A percentile compares a stretch with the other conserved stretches of the same genome.
phyloP scores from a whole-genome alignment of 345 rosid species.

The Geranium rotundifolium region DNA sequence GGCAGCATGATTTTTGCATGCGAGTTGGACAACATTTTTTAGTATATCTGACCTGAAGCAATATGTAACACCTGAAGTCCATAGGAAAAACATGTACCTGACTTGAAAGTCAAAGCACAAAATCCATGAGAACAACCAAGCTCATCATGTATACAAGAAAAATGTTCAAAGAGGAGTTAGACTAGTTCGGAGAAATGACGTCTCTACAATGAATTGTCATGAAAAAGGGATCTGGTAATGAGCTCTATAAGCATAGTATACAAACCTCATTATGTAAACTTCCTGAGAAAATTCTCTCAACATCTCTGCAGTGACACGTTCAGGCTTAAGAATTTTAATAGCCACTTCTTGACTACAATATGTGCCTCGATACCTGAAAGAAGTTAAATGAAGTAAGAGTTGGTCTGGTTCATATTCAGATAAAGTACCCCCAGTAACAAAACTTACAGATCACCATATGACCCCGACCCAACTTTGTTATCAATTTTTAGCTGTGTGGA shows the following conservation, averaged over 20 bases:
- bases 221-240: background rate
- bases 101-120: too few species aligned
- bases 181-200: too few species aligned
- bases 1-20: too few species aligned
- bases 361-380: slow-evolving; percentile 65
- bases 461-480: slow-evolving; percentile 77
- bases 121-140: too few species aligned
- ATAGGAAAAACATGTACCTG: too few species aligned
- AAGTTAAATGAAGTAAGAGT: slow-evolving; percentile 7
- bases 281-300: slow-evolving; percentile 87
- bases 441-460: slow-evolving; percentile 83
- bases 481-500: slow-evolving; percentile 55
- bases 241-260: slow-evolving; percentile 6
- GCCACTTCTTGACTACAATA: slow-evolving; percentile 97
- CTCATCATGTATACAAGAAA: too few species aligned
- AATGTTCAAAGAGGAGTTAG: background rate
- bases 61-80: too few species aligned
- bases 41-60: background rate
- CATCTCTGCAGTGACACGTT: slow-evolving; percentile 62
- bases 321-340: slow-evolving; percentile 78
- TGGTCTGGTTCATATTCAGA: slow-evolving; percentile 3
- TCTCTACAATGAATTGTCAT: background rate
- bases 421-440: slow-evolving; percentile 6
- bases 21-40: too few species aligned
- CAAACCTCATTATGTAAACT: slow-evolving; percentile 91